phyloP scores from a whole-genome alignment of 1,139 yeast genomes.

The Debaryomyces subglobosus region DNA sequence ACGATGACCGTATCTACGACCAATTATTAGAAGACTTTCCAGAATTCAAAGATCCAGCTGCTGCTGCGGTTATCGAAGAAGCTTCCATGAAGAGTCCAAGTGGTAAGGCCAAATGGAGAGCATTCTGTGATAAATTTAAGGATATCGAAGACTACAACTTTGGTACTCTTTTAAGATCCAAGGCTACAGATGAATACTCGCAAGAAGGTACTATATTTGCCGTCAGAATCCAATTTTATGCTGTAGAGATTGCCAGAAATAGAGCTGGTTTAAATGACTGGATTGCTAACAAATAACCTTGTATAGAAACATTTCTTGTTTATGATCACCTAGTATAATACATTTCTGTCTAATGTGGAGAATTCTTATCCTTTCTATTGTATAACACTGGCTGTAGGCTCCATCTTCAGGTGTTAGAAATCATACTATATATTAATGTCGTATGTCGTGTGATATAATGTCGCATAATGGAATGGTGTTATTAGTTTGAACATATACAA shows the following conservation, averaged over 20 bases:
- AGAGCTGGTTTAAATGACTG: conserved; percentile 91
- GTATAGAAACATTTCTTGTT: conserved; percentile 1
- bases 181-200: conserved; percentile 71
- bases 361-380: neutral
- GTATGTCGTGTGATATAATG: neutral
- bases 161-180: conserved; percentile 86
- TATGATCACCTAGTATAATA: neutral
- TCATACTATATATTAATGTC: neutral
- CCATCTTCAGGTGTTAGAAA: neutral
- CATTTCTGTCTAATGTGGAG: neutral
- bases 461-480: neutral
- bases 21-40: conserved; percentile 78
- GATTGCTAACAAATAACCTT: conserved; percentile 47
- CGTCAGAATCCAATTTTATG: conserved; percentile 91
- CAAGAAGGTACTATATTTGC: conserved; percentile 87
- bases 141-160: conserved; percentile 89
- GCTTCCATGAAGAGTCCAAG: conserved; percentile 76
- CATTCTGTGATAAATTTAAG: conserved; percentile 81
- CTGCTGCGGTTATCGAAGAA: conserved; percentile 64
- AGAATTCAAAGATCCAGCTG: conserved; percentile 66
- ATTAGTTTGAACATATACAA: neutral
- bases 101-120: conserved; percentile 93
- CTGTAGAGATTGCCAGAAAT: conserved; percentile 93
- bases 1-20: conserved; percentile 81
- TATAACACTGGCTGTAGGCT: neutral